Evolutionary conservation across 805 yeast species (phyloP).

Genomic region (Wickerhamiella dianesei): DNA sequence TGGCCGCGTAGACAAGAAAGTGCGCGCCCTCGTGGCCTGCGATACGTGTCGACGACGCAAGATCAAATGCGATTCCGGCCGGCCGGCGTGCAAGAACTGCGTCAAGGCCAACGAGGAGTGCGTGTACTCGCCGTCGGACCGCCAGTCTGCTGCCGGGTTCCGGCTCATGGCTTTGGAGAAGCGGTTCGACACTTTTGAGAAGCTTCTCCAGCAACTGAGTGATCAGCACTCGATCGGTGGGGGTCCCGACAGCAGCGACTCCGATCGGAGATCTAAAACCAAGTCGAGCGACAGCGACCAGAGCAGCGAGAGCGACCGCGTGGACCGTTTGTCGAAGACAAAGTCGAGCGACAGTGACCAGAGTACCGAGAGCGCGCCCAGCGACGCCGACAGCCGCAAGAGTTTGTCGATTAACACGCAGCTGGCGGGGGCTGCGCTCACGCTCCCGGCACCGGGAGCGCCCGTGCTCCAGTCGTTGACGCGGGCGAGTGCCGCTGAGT

Average conservation of each 20-base stretch:
- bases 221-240: no score
- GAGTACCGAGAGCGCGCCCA: not conserved
- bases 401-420: not conserved
- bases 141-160: not conserved
- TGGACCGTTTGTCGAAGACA: not conserved
- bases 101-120: constrained; percentile 65
- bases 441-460: not conserved
- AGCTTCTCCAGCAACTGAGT: not conserved
- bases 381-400: not conserved
- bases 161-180: not conserved
- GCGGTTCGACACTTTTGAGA: not conserved
- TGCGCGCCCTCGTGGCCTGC: constrained; percentile 74
- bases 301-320: not conserved
- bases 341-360: not conserved
- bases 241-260: no score
- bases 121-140: constrained; percentile 25
- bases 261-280: no score
- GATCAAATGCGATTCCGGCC: constrained; percentile 53
- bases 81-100: constrained; percentile 61
- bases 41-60: constrained; percentile 73
- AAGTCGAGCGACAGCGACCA: not conserved
- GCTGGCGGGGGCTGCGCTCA: not conserved
- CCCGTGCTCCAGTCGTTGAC: not conserved
- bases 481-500: not conserved
- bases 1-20: constrained; percentile 14